Percentiles rank a stretch among this genome's conserved stretches.
Conservation (phyloP, 495 filamentous ascomycete genomes). For the Astrothelium subdiscretum region DNA sequence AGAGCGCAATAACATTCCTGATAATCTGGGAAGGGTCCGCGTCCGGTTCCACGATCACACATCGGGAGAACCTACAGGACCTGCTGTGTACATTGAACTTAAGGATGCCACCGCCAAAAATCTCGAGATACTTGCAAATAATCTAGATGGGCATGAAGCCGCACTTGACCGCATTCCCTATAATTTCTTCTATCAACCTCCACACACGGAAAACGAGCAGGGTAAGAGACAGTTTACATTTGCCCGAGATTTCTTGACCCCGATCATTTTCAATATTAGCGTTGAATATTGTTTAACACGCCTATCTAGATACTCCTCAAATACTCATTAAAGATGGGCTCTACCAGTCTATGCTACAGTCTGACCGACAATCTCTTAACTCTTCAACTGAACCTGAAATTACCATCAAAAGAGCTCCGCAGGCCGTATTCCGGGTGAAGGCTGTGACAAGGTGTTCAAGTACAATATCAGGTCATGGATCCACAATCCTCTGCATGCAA, state of each 20-base stretch:
- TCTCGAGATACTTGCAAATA: conserved; percentile 83
- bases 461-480: conserved; percentile 80
- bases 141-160: conserved; percentile 57
- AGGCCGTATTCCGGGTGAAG: conserved; percentile 89
- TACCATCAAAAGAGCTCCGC: conserved; percentile 71
- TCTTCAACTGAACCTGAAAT: conserved; percentile 55
- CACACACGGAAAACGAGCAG: background rate
- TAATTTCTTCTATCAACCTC: conserved; percentile 48
- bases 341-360: background rate
- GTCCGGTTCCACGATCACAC: conserved; percentile 82
- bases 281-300: no score
- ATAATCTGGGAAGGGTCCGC: conserved; percentile 57
- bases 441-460: conserved; percentile 84
- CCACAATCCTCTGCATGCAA: conserved; percentile 76
- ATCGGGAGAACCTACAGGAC: conserved; percentile 53
- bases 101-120: conserved; percentile 82
- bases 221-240: conserved; percentile 1
- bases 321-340: background rate
- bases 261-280: no score
- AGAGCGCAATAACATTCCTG: conserved; percentile 52
- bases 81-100: conserved; percentile 67
- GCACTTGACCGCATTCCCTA: conserved; percentile 75
- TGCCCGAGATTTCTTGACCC: no score
- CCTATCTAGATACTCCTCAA: background rate
- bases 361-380: background rate